Evolutionary conservation across 345 rosid genomes (phyloP).

Genomic region (Bruguiera sexangula): DNA sequence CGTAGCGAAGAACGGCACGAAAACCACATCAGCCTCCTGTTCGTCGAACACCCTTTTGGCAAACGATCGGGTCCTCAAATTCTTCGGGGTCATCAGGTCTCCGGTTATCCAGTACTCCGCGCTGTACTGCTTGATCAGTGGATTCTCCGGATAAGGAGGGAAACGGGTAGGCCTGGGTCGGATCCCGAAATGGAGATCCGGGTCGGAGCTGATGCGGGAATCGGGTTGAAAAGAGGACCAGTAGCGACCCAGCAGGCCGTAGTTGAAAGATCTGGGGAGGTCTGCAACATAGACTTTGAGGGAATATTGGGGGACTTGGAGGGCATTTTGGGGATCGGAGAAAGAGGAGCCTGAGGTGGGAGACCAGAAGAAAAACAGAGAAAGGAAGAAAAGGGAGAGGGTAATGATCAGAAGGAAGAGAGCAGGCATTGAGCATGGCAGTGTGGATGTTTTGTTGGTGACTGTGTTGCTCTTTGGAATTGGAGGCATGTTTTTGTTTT

Average conservation of each 20-base stretch:
- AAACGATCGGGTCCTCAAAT: conserved; percentile 43
- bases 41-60: conserved; percentile 56
- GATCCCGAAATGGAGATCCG: conserved; percentile 46
- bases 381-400: conserved; percentile 1
- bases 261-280: conserved; percentile 84
- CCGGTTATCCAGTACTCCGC: conserved; percentile 96
- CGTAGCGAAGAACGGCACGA: conserved; percentile 86
- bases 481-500: background rate
- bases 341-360: conserved; percentile 4
- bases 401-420: background rate
- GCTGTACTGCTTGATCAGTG: conserved; percentile 90
- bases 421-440: conserved; percentile 7
- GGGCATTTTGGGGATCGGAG: background rate
- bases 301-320: conserved; percentile 17
- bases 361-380: background rate
- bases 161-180: conserved; percentile 25
- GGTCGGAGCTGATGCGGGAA: conserved; percentile 64
- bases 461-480: background rate
- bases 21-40: conserved; percentile 70
- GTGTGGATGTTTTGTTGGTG: background rate
- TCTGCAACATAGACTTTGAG: conserved; percentile 73
- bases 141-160: conserved; percentile 73
- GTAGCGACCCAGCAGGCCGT: conserved; percentile 67
- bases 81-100: conserved; percentile 69
- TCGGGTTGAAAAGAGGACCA: conserved; percentile 65